phyloP scores from a whole-genome alignment of 805 yeast species.

The Ogataea methylovora region DNA sequence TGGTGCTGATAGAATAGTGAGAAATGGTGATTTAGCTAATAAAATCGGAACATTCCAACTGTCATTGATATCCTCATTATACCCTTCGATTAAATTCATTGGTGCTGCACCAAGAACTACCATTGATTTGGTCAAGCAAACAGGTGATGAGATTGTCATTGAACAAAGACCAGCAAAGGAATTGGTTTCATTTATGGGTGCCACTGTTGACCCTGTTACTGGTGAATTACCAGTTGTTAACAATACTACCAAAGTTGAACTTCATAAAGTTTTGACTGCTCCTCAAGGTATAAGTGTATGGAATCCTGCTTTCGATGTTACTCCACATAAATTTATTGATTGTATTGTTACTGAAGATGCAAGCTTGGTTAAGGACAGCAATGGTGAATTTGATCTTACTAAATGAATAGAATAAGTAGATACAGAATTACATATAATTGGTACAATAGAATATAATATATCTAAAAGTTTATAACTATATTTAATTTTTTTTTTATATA shows the following conservation, averaged over 20 bases:
- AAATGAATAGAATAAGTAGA: not conserved
- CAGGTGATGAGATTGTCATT: constrained; percentile 73
- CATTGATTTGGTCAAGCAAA: constrained; percentile 56
- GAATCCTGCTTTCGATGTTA: constrained; percentile 96
- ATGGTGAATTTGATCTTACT: constrained; percentile 38
- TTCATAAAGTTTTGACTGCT: constrained; percentile 64
- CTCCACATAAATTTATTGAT: constrained; percentile 77
- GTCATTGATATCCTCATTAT: constrained; percentile 60
- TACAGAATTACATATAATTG: constrained; percentile 1
- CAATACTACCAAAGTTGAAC: constrained; percentile 16
- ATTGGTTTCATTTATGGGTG: constrained; percentile 70
- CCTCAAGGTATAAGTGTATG: constrained; percentile 82
- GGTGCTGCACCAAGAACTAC: constrained; percentile 97
- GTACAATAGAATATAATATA: constrained; percentile 1
- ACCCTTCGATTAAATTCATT: constrained; percentile 66
- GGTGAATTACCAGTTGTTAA: constrained; percentile 23
- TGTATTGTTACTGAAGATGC: constrained; percentile 83
- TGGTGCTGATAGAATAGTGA: constrained; percentile 92
- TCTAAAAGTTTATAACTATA: not conserved
- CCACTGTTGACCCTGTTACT: constrained; percentile 30
- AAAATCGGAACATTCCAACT: constrained; percentile 93
- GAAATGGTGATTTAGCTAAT: constrained; percentile 93
- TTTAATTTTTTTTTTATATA: no score
- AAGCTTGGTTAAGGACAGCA: constrained; percentile 38
- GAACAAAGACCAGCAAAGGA: constrained; percentile 85